Conservation (phyloP, 78 protist genomes). For the Polysphondylium violaceum region DNA sequence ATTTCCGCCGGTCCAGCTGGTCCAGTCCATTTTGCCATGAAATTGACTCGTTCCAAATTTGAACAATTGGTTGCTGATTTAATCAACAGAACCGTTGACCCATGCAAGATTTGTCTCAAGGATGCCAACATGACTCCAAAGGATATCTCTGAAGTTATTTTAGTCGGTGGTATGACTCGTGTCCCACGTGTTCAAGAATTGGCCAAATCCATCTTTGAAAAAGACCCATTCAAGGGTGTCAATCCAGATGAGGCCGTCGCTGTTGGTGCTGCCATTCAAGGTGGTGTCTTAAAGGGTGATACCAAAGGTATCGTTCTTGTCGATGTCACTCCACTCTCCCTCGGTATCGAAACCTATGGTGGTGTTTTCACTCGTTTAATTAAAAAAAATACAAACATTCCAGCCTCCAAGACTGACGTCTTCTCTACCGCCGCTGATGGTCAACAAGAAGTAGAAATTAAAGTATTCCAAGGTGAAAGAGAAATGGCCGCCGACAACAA, state of each 20-base stretch:
- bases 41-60: slow-evolving; percentile 92
- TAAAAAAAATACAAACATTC: slow-evolving; percentile 95
- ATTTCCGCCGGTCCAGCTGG: slow-evolving; percentile 97
- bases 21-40: slow-evolving; percentile 96
- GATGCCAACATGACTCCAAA: slow-evolving; percentile 93
- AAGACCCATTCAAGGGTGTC: slow-evolving; percentile 97
- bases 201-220: slow-evolving; percentile 90
- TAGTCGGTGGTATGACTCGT: slow-evolving; percentile 99
- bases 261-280: slow-evolving; percentile 99
- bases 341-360: slow-evolving; percentile 92
- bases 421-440: slow-evolving; percentile 99
- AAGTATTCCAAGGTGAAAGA: slow-evolving; percentile 99
- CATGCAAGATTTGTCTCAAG: slow-evolving; percentile 94
- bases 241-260: slow-evolving; percentile 99
- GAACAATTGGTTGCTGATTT: slow-evolving; percentile 92
- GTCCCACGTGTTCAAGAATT: slow-evolving; percentile 97
- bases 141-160: slow-evolving; percentile 97
- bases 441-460: slow-evolving; percentile 98
- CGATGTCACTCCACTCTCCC: slow-evolving; percentile 92
- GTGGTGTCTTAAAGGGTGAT: slow-evolving; percentile 96
- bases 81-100: slow-evolving; percentile 92
- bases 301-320: slow-evolving; percentile 75
- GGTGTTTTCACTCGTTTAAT: slow-evolving; percentile 94
- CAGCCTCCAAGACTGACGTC: slow-evolving; percentile 93
- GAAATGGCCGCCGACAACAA: slow-evolving; percentile 98